Evolutionary conservation across 2,329 filamentous ascomycete species (phyloP).

Genomic region (Cyphellophora europaea): DNA sequence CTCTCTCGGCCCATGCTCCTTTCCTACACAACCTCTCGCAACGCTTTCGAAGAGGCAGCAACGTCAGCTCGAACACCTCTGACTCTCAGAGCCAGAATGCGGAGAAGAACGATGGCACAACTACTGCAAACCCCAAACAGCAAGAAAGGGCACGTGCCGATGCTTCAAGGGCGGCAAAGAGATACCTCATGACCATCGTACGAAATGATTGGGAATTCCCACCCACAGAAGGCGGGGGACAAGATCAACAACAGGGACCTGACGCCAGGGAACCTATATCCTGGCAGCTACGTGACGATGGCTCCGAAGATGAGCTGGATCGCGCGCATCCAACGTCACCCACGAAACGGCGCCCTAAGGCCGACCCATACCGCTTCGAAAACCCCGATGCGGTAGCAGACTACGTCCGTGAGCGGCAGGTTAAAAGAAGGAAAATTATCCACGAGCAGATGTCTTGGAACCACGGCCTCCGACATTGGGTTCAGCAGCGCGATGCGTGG

Average conservation of each 20-base stretch:
- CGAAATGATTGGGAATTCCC: slow-evolving; percentile 18
- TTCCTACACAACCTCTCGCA: slow-evolving; percentile 16
- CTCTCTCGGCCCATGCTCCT: slow-evolving; percentile 3
- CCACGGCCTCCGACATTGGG: slow-evolving; percentile 69
- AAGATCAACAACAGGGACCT: slow-evolving; percentile 1
- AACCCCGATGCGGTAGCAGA: slow-evolving; percentile 30
- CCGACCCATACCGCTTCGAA: slow-evolving; percentile 29
- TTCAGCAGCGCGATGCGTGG: slow-evolving; percentile 71
- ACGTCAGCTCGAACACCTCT: slow-evolving; percentile 10
- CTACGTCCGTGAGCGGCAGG: slow-evolving; percentile 40
- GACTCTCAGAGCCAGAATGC: background rate
- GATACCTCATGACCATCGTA: slow-evolving; percentile 12
- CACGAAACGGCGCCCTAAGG: slow-evolving; percentile 4
- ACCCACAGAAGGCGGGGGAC: slow-evolving; percentile 2
- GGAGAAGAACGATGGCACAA: background rate
- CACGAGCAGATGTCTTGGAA: slow-evolving; percentile 69
- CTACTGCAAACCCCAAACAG: slow-evolving; percentile 6
- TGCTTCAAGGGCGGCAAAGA: slow-evolving; percentile 11
- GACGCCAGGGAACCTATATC: slow-evolving; percentile 11
- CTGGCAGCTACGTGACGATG: slow-evolving; percentile 15
- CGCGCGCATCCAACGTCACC: background rate
- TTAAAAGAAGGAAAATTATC: slow-evolving; percentile 47
- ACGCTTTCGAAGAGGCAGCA: slow-evolving; percentile 17
- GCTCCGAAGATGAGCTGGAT: slow-evolving; percentile 14
- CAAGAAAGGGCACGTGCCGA: slow-evolving; percentile 5